Conservation (phyloP, 495 filamentous ascomycete species). For the Antarctomyces pellizariae region DNA sequence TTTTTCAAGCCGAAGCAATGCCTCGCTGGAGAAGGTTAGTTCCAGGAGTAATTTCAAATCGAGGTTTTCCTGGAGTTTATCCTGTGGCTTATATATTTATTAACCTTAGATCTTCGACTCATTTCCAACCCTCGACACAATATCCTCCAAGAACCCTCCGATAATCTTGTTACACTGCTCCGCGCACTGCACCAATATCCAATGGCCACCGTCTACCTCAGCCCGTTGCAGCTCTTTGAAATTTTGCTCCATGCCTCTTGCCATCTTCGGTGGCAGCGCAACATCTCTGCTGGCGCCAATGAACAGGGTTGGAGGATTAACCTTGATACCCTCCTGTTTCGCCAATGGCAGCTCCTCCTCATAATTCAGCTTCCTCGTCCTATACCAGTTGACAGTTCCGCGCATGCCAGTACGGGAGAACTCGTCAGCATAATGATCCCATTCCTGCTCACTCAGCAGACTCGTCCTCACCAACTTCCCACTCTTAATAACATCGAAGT, state of each 20-base stretch:
- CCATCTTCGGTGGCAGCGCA: constrained; percentile 42
- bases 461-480: constrained; percentile 20
- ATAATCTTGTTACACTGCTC: constrained; percentile 26
- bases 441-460: constrained; percentile 40
- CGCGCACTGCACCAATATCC: constrained; percentile 43
- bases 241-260: constrained; percentile 38
- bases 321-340: constrained; percentile 15
- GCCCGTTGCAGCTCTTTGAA: constrained; percentile 30
- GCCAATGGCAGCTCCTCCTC: constrained; percentile 39
- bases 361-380: constrained; percentile 42
- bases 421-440: constrained; percentile 53
- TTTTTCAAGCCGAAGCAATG: too few relatives aligned
- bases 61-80: too few relatives aligned
- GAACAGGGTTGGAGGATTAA: constrained; percentile 50
- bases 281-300: constrained; percentile 45
- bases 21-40: too few relatives aligned
- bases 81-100: too few relatives aligned
- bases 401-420: constrained; percentile 48
- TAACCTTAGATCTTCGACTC: too few relatives aligned
- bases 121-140: too few relatives aligned
- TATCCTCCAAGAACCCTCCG: constrained; percentile 8
- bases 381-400: constrained; percentile 75
- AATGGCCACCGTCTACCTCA: constrained; percentile 40
- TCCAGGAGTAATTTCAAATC: too few relatives aligned
- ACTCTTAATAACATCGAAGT: constrained; percentile 25